These are phyloP conservation scores for Monoraphidium neglectum DNA, from an alignment of 139 green algal species.

Conservation along the genomic window DNA sequence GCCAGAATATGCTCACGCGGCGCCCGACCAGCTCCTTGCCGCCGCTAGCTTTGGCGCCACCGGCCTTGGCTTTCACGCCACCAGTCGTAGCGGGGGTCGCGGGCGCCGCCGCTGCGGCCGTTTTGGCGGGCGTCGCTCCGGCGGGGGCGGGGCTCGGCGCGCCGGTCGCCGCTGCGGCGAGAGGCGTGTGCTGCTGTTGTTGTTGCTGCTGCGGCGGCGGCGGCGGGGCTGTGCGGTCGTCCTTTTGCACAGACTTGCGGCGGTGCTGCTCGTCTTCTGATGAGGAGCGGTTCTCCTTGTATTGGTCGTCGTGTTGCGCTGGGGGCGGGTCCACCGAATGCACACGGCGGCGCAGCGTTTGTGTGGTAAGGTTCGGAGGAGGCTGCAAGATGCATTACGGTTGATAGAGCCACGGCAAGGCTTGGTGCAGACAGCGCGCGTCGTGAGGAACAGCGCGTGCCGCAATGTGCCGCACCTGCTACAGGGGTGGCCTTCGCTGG, in stretches of 20 bases:
- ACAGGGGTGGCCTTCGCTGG: neutral
- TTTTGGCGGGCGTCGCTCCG: neutral
- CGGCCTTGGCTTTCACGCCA: neutral
- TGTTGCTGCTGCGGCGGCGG: neutral
- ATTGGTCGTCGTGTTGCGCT: no score
- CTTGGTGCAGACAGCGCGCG: neutral
- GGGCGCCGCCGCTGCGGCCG: conserved; percentile 7
- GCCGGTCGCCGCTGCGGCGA: neutral
- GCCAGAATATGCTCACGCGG: conserved; percentile 60
- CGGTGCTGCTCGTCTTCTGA: neutral
- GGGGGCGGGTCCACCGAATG: no score
- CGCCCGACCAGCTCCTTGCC: conserved; percentile 37
- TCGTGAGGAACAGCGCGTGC: neutral
- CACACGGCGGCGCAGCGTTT: no score
- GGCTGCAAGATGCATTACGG: neutral
- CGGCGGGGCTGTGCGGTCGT: neutral
- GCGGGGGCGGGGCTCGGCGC: conserved; percentile 2
- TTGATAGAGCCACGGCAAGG: neutral
- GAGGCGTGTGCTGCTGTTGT: neutral
- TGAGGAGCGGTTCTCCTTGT: neutral
- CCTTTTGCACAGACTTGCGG: neutral
- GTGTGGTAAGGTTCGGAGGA: neutral
- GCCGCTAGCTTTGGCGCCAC: neutral
- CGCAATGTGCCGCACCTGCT: neutral
- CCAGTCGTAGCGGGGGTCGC: neutral